Conservation (phyloP, 257 asterid species). For the Avicennia marina region DNA sequence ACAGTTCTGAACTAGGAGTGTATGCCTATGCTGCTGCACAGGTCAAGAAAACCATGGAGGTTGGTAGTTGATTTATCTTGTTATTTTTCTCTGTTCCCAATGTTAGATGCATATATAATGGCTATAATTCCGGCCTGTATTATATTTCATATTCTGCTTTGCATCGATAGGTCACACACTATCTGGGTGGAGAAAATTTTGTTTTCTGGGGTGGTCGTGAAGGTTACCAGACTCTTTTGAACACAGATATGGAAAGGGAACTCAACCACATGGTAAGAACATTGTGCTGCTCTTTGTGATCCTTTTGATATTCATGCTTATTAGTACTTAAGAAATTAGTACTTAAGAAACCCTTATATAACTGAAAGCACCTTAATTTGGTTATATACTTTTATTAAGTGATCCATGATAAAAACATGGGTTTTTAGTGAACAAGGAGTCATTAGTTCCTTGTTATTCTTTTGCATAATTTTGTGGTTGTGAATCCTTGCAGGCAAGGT, state of each 20-base stretch:
- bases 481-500: constrained; percentile 62
- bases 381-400: too few relatives aligned
- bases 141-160: constrained; percentile 9
- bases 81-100: too few relatives aligned
- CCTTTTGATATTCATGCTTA: not conserved
- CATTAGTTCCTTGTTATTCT: not conserved
- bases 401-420: not conserved
- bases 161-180: constrained; percentile 72
- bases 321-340: not conserved
- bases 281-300: not conserved
- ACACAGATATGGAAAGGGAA: constrained; percentile 97
- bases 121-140: too few relatives aligned
- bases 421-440: not conserved
- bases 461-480: not conserved
- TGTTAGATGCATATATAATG: too few relatives aligned
- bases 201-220: constrained; percentile 99
- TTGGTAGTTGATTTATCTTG: constrained; percentile 17
- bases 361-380: too few relatives aligned
- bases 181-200: constrained; percentile 96
- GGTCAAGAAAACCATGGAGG: constrained; percentile 97
- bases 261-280: constrained; percentile 76
- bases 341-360: too few relatives aligned
- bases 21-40: constrained; percentile 84
- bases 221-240: constrained; percentile 91
- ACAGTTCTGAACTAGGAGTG: constrained; percentile 85